phyloP scores from a whole-genome alignment of 371 early-diverging fungal species.

The Lichtheimia hyalospora region DNA sequence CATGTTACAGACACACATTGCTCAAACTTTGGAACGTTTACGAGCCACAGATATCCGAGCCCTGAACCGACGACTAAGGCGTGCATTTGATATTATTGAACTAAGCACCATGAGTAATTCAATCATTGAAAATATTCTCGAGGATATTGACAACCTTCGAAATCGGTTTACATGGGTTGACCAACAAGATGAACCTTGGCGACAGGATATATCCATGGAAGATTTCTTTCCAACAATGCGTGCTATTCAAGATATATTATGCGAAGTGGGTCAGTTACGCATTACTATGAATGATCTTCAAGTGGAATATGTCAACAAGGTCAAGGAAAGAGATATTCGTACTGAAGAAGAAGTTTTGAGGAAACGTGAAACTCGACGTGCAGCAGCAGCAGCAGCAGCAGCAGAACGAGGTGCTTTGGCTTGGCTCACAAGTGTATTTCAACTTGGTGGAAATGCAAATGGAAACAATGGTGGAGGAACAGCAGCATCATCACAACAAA shows the following conservation, averaged over 20 bases:
- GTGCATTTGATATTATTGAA: slow-evolving; percentile 72
- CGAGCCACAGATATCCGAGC: slow-evolving; percentile 60
- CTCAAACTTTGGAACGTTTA: slow-evolving; percentile 40
- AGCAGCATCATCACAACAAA: background rate
- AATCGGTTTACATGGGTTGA: slow-evolving; percentile 58
- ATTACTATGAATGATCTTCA: slow-evolving; percentile 72
- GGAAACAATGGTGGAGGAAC: background rate
- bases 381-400: background rate
- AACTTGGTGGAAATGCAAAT: background rate
- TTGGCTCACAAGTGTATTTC: slow-evolving; percentile 34
- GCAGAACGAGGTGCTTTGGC: slow-evolving; percentile 13
- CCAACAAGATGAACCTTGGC: slow-evolving; percentile 19
- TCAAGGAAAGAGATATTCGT: slow-evolving; percentile 52
- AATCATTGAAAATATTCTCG: slow-evolving; percentile 66
- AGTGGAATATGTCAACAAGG: slow-evolving; percentile 67
- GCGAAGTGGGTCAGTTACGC: slow-evolving; percentile 62
- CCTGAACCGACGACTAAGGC: slow-evolving; percentile 55
- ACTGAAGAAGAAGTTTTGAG: slow-evolving; percentile 53
- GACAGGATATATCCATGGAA: slow-evolving; percentile 26
- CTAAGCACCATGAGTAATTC: slow-evolving; percentile 74
- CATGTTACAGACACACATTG: slow-evolving; percentile 17
- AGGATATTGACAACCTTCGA: slow-evolving; percentile 57
- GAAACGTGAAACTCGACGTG: slow-evolving; percentile 17
- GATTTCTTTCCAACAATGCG: slow-evolving; percentile 60
- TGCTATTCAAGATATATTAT: slow-evolving; percentile 61